phyloP scores from a whole-genome alignment of 1,284 basidiomycete genomes.

The Cryptococcus sp. region DNA sequence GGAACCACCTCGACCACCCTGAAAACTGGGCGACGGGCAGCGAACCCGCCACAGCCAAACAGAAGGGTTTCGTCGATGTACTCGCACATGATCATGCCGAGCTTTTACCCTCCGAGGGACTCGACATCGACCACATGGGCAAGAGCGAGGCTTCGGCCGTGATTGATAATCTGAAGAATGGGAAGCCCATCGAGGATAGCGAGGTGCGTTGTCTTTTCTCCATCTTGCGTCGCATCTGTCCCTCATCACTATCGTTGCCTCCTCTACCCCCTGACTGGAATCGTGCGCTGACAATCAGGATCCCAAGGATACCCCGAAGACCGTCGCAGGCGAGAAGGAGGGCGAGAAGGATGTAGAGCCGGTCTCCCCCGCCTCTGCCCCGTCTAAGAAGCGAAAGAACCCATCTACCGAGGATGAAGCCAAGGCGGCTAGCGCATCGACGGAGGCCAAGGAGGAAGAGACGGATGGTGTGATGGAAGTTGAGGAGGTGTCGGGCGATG shows the following conservation, averaged over 20 bases:
- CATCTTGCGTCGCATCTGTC: too few relatives aligned
- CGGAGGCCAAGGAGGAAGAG: slow-evolving; percentile 1
- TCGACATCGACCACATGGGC: slow-evolving; percentile 17
- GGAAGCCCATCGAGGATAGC: slow-evolving; percentile 9
- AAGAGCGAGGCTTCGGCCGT: slow-evolving; percentile 31
- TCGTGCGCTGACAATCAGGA: slow-evolving; percentile 2
- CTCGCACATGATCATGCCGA: slow-evolving; percentile 28
- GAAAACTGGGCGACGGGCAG: slow-evolving; percentile 36
- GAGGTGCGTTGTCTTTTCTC: background rate
- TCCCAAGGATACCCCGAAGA: slow-evolving; percentile 3
- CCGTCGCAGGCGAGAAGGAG: background rate
- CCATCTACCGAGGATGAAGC: background rate
- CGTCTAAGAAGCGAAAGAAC: background rate
- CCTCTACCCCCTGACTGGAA: too few relatives aligned
- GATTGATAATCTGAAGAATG: slow-evolving; percentile 28
- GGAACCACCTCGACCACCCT: slow-evolving; percentile 33
- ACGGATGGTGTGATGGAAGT: background rate
- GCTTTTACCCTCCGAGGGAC: slow-evolving; percentile 12
- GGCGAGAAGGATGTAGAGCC: slow-evolving; percentile 1
- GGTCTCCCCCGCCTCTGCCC: background rate
- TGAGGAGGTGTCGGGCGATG: background rate
- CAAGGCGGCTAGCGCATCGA: background rate
- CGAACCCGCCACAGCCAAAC: slow-evolving; percentile 36
- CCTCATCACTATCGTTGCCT: too few relatives aligned
- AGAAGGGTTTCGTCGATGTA: slow-evolving; percentile 32